These are phyloP conservation scores for Microdochium bolleyi DNA, from an alignment of 2,329 filamentous ascomycete species.

Conservation along the genomic window DNA sequence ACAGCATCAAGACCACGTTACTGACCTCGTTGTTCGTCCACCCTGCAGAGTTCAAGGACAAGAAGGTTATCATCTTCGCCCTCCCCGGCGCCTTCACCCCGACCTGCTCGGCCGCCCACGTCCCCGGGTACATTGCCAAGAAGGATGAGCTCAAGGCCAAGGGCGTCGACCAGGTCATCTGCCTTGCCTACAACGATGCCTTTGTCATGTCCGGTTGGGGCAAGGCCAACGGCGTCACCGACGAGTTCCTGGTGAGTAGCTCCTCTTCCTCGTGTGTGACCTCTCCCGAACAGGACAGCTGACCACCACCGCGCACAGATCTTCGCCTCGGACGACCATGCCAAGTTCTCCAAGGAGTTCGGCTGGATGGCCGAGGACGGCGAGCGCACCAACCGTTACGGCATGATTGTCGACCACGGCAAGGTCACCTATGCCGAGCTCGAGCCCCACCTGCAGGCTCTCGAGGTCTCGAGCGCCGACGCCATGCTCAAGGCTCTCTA, in stretches of 20 bases:
- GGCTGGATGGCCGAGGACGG: slow-evolving; percentile 58
- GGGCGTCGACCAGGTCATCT: slow-evolving; percentile 71
- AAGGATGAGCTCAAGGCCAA: slow-evolving; percentile 62
- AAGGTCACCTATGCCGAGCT: slow-evolving; percentile 71
- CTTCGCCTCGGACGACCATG: slow-evolving; percentile 61
- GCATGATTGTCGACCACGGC: slow-evolving; percentile 71
- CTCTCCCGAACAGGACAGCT: slow-evolving; percentile 1
- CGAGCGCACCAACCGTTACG: slow-evolving; percentile 68
- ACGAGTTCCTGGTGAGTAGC: slow-evolving; percentile 47
- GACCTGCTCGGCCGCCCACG: slow-evolving; percentile 70
- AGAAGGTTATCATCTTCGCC: slow-evolving; percentile 45
- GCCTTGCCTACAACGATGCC: slow-evolving; percentile 75
- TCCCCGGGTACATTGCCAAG: slow-evolving; percentile 70
- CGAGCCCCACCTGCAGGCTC: slow-evolving; percentile 44
- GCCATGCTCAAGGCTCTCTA: slow-evolving; percentile 27
- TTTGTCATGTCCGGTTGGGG: slow-evolving; percentile 83
- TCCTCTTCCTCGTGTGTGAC: neutral
- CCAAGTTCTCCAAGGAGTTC: slow-evolving; percentile 66
- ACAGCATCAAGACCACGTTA: no score
- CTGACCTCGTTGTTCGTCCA: neutral
- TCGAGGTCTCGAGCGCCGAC: slow-evolving; percentile 38
- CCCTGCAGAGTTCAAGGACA: slow-evolving; percentile 38
- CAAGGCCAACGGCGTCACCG: slow-evolving; percentile 71
- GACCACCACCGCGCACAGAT: no score
- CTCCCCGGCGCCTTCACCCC: slow-evolving; percentile 71